phyloP scores from a whole-genome alignment of 192 early-diverging fungal species.

The Coemansia sp. region DNA sequence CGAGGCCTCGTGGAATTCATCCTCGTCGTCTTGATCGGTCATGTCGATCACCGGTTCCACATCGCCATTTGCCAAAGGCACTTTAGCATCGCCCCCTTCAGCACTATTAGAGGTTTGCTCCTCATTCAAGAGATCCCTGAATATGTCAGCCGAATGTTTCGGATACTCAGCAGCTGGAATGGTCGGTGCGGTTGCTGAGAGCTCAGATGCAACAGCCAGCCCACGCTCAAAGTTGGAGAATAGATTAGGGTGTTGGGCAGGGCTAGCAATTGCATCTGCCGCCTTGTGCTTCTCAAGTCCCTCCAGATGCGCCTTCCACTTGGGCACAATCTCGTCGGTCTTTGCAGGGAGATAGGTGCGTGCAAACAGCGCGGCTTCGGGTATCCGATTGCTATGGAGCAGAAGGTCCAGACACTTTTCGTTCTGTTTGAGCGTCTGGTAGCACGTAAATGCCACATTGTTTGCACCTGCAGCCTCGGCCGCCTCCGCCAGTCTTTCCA shows the following conservation, averaged over 20 bases:
- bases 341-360: constrained; percentile 83
- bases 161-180: constrained; percentile 15
- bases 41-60: constrained; percentile 3
- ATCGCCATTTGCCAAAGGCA: constrained; percentile 5
- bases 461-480: constrained; percentile 70
- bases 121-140: constrained; percentile 21
- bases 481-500: constrained; percentile 69
- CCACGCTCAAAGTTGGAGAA: constrained; percentile 73
- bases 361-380: constrained; percentile 95
- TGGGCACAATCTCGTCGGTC: constrained; percentile 64
- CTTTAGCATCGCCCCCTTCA: constrained; percentile 1
- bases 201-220: constrained; percentile 13
- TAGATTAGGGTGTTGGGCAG: constrained; percentile 77
- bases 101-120: background rate
- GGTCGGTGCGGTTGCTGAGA: constrained; percentile 1
- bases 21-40: constrained; percentile 18
- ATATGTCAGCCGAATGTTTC: constrained; percentile 26
- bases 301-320: constrained; percentile 79
- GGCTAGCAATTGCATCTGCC: constrained; percentile 87
- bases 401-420: constrained; percentile 88
- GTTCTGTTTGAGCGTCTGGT: constrained; percentile 70
- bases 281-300: constrained; percentile 73
- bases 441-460: constrained; percentile 91
- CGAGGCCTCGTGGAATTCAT: constrained; percentile 47
- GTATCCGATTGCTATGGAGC: constrained; percentile 80